Base-by-base conservation (phyloP, 306 rosid genomes). In the Cucumis melo region DNA sequence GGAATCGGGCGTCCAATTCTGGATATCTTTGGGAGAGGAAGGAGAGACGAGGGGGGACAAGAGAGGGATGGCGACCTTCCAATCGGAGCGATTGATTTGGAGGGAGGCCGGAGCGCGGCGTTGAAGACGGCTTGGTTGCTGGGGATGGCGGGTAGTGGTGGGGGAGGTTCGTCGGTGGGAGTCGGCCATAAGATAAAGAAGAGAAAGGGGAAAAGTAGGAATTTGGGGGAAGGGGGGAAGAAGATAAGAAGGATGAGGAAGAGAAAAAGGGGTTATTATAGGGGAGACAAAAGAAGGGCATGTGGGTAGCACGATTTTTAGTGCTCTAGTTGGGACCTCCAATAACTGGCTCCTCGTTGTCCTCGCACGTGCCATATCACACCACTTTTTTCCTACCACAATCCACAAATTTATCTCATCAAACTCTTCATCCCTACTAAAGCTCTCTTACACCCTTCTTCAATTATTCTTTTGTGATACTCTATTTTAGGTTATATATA, bases 11-110 rank as follows among this genome's bases (percentile, higher is more conserved):
- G 84, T 60, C 55, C 34, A 38, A 38, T 21, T 54, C 8, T 83
- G 84, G 58, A 75, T 27, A 0, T 68, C 46, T 15, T 80, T 78
- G 10, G 87, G 83, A 9, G 80, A 78, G 6, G 90, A 81, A 4
- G 99, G 95, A 9, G 98, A 94, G 4, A 82, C 85, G 8, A 94
- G 83, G 1, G 99, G 99, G 0, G 99, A 92, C 27, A 94, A 80
- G 19, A 94, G 89, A 2, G 99, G 99, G 81, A 94, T 94, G 39
- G 99, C 99, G 29, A 92, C 87, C 89, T 94, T 92, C 99, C 99
- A 92, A 1, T 88, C 83, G 59, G 86, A 64, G 23, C 96, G 98
- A 78, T 76, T 87, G 24, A 92, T 87, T 73, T 88, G 88, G 0
- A 92, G 72, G 15, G 96, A 86, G 0, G 96, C 91, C 0, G 99